A percentile compares a stretch with the other conserved stretches of the same genome.
These are phyloP conservation scores for Ophiosphaerella herpotricha DNA, from an alignment of 2,329 filamentous ascomycete species.

Conservation along the genomic window DNA sequence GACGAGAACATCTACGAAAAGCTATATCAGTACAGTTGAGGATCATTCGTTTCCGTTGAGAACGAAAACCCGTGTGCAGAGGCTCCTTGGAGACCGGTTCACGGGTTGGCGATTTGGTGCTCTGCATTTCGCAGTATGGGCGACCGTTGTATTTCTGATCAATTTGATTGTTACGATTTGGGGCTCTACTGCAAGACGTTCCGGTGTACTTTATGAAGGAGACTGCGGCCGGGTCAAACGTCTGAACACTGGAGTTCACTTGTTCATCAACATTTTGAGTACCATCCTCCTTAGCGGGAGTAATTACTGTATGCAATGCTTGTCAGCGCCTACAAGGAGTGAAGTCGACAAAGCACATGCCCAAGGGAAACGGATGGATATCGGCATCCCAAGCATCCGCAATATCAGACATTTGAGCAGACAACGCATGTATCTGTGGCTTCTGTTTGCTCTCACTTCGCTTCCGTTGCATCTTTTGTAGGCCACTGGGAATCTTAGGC, in stretches of 20 bases:
- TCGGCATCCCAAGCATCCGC: slow-evolving; percentile 34
- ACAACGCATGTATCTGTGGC: slow-evolving; percentile 1
- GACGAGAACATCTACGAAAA: background rate
- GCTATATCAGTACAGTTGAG: background rate
- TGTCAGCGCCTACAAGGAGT: slow-evolving; percentile 55
- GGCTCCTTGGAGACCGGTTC: slow-evolving; percentile 7
- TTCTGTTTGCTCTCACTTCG: background rate
- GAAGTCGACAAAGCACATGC: slow-evolving; percentile 57
- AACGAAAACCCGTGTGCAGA: background rate
- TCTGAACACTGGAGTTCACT: slow-evolving; percentile 41
- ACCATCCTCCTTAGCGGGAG: slow-evolving; percentile 53
- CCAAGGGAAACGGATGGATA: slow-evolving; percentile 43
- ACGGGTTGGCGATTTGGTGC: slow-evolving; percentile 22
- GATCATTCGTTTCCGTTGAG: background rate
- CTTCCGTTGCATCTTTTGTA: slow-evolving; percentile 12
- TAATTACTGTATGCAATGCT: slow-evolving; percentile 59
- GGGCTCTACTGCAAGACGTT: slow-evolving; percentile 2
- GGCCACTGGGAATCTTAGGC: background rate
- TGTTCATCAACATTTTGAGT: slow-evolving; percentile 55
- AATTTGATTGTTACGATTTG: slow-evolving; percentile 18
- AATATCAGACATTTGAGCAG: slow-evolving; percentile 33
- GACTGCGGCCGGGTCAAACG: slow-evolving; percentile 18
- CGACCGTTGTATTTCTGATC: slow-evolving; percentile 16
- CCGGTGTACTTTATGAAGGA: slow-evolving; percentile 18
- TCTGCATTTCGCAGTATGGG: slow-evolving; percentile 11